These are phyloP conservation scores for Kluyveromyces siamensis DNA, from an alignment of 805 yeast species.

Conservation along the genomic window DNA sequence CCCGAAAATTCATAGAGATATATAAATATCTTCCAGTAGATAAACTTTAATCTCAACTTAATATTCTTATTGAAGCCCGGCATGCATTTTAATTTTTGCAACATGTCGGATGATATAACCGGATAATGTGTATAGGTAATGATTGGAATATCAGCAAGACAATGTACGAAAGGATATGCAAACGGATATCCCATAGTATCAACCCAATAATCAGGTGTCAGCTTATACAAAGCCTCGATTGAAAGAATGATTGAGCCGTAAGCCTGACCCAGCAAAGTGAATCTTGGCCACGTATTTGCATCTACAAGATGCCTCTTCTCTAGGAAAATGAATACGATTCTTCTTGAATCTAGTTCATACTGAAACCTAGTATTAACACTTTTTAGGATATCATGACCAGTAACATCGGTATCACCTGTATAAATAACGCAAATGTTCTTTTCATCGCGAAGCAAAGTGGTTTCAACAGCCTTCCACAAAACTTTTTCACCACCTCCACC, in stretches of 20 bases:
- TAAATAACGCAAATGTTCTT: constrained; percentile 59
- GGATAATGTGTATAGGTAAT: constrained; percentile 94
- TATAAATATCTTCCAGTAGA: constrained; percentile 69
- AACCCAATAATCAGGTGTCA: constrained; percentile 82
- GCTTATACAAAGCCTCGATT: constrained; percentile 56
- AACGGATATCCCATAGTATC: constrained; percentile 96
- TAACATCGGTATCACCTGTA: constrained; percentile 51
- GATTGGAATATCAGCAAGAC: constrained; percentile 60
- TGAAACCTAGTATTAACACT: constrained; percentile 51
- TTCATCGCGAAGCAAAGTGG: constrained; percentile 45
- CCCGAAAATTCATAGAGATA: constrained; percentile 59
- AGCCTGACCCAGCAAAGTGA: constrained; percentile 84
- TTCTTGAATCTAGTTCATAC: constrained; percentile 38
- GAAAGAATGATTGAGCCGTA: constrained; percentile 65
- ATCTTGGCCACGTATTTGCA: constrained; percentile 61
- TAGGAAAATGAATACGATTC: constrained; percentile 58
- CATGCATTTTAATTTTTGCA: constrained; percentile 41
- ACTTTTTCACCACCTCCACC: constrained; percentile 99
- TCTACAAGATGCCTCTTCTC: constrained; percentile 53
- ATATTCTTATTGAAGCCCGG: constrained; percentile 9
- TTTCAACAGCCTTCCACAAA: constrained; percentile 83
- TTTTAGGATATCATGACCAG: constrained; percentile 39
- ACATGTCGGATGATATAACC: constrained; percentile 81
- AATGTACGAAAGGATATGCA: constrained; percentile 55
- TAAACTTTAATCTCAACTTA: constrained; percentile 34